phyloP scores from a whole-genome alignment of 257 asterid genomes.

The Petunia axillaris region DNA sequence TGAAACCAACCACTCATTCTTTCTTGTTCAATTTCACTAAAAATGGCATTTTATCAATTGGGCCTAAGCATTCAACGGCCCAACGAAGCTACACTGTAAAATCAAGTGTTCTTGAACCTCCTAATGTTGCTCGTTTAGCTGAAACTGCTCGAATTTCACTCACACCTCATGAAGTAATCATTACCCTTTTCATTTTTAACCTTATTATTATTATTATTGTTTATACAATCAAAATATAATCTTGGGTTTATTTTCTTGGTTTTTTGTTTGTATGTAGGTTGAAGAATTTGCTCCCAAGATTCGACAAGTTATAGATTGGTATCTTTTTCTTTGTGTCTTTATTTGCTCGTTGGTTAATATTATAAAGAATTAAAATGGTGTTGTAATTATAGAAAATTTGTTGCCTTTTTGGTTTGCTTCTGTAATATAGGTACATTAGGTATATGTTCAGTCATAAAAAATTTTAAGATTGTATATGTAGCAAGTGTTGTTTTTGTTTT shows the following conservation, averaged over 20 bases:
- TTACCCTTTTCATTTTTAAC: slow-evolving; percentile 4
- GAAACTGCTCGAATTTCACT: slow-evolving; percentile 83
- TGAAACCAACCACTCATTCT: not conserved
- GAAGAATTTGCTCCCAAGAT: slow-evolving; percentile 78
- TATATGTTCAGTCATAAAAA: not conserved
- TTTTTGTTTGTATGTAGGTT: slow-evolving; percentile 43
- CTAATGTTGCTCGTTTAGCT: slow-evolving; percentile 69
- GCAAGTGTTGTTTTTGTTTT: no score
- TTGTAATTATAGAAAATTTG: not conserved
- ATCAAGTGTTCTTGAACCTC: slow-evolving; percentile 60
- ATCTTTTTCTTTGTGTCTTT: slow-evolving; percentile 2
- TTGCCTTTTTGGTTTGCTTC: not conserved
- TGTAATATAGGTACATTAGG: not conserved
- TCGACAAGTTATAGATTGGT: slow-evolving; percentile 66
- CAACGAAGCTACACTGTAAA: slow-evolving; percentile 35
- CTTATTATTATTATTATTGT: not conserved
- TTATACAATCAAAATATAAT: not conserved
- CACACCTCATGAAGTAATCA: slow-evolving; percentile 48
- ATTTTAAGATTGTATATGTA: no score
- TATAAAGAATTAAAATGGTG: not conserved
- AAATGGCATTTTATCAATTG: not conserved
- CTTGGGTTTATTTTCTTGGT: not conserved
- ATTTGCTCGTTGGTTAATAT: not conserved
- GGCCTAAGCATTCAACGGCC: slow-evolving; percentile 1
- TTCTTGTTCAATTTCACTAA: slow-evolving; percentile 25